phyloP scores from a whole-genome alignment of 257 asterid species.

The Gentiana straminea region DNA sequence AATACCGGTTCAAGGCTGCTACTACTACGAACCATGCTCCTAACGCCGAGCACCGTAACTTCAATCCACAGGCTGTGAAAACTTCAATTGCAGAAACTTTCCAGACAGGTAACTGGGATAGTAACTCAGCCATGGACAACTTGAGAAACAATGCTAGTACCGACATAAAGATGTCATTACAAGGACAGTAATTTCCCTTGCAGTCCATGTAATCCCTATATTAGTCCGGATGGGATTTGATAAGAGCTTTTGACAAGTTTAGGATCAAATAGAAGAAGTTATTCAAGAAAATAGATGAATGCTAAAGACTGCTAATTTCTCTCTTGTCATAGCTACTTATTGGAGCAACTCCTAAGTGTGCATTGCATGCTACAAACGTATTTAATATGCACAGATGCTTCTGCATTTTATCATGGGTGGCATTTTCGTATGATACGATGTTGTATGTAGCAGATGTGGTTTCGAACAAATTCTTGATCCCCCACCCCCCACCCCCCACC shows the following conservation, averaged over 20 bases:
- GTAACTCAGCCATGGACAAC: constrained; percentile 28
- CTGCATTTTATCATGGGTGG: no score
- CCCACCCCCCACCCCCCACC: no score
- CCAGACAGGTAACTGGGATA: constrained; percentile 33
- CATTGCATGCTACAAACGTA: no score
- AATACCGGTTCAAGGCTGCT: constrained; percentile 21
- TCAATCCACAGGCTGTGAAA: constrained; percentile 16
- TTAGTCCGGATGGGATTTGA: not conserved
- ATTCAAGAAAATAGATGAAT: not conserved
- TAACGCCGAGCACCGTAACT: constrained; percentile 22
- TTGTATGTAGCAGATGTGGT: no score
- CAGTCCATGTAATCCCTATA: no score
- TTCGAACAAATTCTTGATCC: no score
- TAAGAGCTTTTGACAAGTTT: not conserved
- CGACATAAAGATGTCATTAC: constrained; percentile 63
- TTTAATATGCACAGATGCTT: no score
- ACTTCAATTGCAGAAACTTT: constrained; percentile 10
- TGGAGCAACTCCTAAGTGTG: no score
- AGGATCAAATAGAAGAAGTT: constrained; percentile 1
- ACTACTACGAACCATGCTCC: constrained; percentile 19
- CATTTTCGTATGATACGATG: no score
- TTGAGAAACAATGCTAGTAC: constrained; percentile 35
- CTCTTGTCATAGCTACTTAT: no score
- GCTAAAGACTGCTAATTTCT: not conserved
- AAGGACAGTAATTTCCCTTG: constrained; percentile 22